These are phyloP conservation scores for Skeletonema grethae DNA, from an alignment of 108 stramenopile species.

Conservation along the genomic window DNA sequence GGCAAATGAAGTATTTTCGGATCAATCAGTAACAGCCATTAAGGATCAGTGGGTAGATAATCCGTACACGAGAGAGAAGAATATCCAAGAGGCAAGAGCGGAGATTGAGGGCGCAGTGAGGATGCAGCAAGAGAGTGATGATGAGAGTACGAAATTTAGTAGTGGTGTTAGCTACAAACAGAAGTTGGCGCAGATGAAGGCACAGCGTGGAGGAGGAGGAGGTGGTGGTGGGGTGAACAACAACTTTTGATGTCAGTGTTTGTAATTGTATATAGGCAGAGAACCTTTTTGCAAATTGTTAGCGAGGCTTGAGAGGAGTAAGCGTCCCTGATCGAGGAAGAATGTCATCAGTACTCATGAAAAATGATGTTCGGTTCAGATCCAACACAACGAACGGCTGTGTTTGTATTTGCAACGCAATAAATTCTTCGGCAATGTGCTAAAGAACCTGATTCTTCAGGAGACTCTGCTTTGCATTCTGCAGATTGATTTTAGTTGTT, in stretches of 20 bases:
- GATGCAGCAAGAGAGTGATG: constrained; percentile 5
- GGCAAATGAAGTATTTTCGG: constrained; percentile 69
- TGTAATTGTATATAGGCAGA: background rate
- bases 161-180: constrained; percentile 67
- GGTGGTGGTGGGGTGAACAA: no score
- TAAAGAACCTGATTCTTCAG: no score
- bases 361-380: no score
- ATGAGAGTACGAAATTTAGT: constrained; percentile 10
- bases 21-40: constrained; percentile 58
- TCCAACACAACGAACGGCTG: no score
- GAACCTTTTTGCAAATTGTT: no score
- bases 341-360: no score
- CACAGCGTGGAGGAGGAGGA: constrained; percentile 16
- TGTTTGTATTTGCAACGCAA: no score
- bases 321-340: no score
- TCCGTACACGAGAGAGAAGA: constrained; percentile 65
- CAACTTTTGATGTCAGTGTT: background rate
- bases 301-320: no score
- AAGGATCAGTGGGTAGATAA: constrained; percentile 56
- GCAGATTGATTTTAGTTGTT: no score
- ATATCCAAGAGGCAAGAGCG: constrained; percentile 31
- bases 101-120: constrained; percentile 15
- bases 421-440: no score
- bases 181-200: constrained; percentile 50
- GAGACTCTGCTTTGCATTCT: no score